These are phyloP conservation scores for Coix lacrymajobi DNA, from an alignment of 176 grass and related monocot genomes.

Conservation along the genomic window DNA sequence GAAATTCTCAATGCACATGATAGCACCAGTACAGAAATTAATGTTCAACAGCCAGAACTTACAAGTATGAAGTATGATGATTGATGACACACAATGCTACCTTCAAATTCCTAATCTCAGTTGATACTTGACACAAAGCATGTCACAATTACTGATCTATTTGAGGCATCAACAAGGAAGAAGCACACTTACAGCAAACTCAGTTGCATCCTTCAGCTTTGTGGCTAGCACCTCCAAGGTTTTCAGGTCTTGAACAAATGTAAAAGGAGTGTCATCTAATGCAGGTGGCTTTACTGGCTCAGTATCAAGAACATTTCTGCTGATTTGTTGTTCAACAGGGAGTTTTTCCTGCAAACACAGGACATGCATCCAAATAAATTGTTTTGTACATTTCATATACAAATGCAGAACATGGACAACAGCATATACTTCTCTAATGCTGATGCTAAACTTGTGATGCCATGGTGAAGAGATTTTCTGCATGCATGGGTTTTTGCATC, in stretches of 20 bases:
- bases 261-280: constrained; percentile 77
- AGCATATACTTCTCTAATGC: background rate
- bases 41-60: background rate
- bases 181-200: constrained; percentile 79
- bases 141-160: background rate
- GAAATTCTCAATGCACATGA: background rate
- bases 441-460: background rate
- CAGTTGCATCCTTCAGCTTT: constrained; percentile 63
- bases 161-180: background rate
- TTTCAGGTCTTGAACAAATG: constrained; percentile 68
- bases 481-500: background rate
- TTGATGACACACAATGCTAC: background rate
- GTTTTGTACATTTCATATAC: constrained; percentile 7
- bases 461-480: background rate
- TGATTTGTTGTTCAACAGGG: constrained; percentile 50
- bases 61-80: background rate
- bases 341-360: constrained; percentile 63
- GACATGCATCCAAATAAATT: constrained; percentile 7
- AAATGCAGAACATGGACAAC: constrained; percentile 10
- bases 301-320: constrained; percentile 46
- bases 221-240: constrained; percentile 61
- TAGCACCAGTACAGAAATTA: constrained; percentile 11
- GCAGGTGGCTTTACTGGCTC: constrained; percentile 62
- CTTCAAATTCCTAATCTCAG: background rate
- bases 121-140: background rate